phyloP scores from a whole-genome alignment of 495 filamentous ascomycete genomes.

The Penicillium coprophilum region DNA sequence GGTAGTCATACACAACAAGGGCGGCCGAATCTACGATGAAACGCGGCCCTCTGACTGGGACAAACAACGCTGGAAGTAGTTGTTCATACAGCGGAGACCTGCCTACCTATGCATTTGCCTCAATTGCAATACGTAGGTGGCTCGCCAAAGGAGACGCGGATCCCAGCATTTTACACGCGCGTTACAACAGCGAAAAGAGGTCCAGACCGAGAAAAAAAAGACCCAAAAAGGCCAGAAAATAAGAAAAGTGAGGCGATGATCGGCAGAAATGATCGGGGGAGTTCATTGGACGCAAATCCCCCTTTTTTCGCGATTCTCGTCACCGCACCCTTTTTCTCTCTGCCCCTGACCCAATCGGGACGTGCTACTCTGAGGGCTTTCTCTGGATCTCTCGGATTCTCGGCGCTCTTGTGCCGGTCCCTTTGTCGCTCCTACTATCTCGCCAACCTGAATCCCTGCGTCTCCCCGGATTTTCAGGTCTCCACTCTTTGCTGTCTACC shows the following conservation, averaged over 20 bases:
- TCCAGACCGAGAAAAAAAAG: neutral
- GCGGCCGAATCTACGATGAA: conserved; percentile 49
- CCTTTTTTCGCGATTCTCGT: conserved; percentile 16
- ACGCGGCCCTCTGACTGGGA: conserved; percentile 50
- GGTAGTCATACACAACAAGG: conserved; percentile 46
- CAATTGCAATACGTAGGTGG: conserved; percentile 2
- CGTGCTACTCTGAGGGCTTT: neutral
- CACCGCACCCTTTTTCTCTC: conserved; percentile 7
- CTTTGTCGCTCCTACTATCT: neutral
- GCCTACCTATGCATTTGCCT: conserved; percentile 1
- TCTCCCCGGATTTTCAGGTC: conserved; percentile 24
- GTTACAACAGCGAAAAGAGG: conserved; percentile 1
- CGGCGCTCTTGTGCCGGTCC: neutral
- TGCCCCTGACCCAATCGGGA: conserved; percentile 20
- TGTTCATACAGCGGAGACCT: neutral
- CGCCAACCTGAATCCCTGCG: conserved; percentile 15
- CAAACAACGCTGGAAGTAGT: conserved; percentile 52
- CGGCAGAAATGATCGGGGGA: conserved; percentile 4
- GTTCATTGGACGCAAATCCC: conserved; percentile 8
- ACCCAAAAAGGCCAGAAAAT: conserved; percentile 17
- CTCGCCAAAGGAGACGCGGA: neutral
- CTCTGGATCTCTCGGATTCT: conserved; percentile 4
- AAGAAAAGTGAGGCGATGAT: conserved; percentile 33
- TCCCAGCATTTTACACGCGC: conserved; percentile 3
- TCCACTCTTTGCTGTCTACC: conserved; percentile 5